Conservation (phyloP, 768 basidiomycete species). For the Lactifluus hygrophoroides region DNA sequence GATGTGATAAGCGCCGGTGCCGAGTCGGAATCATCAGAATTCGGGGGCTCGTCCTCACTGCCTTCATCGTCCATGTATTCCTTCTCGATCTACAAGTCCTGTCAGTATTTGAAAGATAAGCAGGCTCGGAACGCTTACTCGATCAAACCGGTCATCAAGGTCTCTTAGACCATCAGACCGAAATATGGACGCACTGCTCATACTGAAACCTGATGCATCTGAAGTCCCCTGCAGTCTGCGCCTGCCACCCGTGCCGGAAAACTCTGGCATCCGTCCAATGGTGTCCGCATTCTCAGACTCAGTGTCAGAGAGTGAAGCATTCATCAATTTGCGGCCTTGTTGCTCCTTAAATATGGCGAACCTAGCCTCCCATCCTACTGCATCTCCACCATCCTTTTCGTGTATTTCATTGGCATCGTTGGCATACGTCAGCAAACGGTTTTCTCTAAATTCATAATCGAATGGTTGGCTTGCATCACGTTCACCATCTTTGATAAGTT, state of each 20-base stretch:
- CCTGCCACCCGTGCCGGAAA: constrained; percentile 75
- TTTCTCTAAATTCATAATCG: constrained; percentile 60
- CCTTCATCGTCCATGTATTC: constrained; percentile 63
- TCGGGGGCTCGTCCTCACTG: constrained; percentile 33
- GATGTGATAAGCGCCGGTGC: constrained; percentile 71
- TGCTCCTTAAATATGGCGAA: constrained; percentile 68
- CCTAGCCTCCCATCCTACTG: constrained; percentile 62
- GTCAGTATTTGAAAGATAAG: neutral
- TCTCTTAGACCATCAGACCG: constrained; percentile 83
- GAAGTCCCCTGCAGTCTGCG: constrained; percentile 66
- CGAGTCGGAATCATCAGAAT: constrained; percentile 43
- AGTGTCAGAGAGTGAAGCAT: constrained; percentile 36
- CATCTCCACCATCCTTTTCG: constrained; percentile 27
- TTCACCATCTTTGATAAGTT: constrained; percentile 67
- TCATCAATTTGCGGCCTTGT: constrained; percentile 18
- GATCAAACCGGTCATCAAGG: constrained; percentile 90
- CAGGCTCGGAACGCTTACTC: constrained; percentile 41
- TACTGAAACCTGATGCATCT: constrained; percentile 89
- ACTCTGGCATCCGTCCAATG: constrained; percentile 59
- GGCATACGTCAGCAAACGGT: constrained; percentile 32
- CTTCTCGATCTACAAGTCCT: constrained; percentile 58
- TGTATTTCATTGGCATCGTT: constrained; percentile 25
- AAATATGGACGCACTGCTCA: constrained; percentile 96
- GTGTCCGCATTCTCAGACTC: constrained; percentile 74
- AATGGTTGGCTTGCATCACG: constrained; percentile 49